Evolutionary conservation across 768 basidiomycete genomes (phyloP), one percentile per base, ranked within the genome.

Genomic region (Gymnopilus junonius): DNA sequence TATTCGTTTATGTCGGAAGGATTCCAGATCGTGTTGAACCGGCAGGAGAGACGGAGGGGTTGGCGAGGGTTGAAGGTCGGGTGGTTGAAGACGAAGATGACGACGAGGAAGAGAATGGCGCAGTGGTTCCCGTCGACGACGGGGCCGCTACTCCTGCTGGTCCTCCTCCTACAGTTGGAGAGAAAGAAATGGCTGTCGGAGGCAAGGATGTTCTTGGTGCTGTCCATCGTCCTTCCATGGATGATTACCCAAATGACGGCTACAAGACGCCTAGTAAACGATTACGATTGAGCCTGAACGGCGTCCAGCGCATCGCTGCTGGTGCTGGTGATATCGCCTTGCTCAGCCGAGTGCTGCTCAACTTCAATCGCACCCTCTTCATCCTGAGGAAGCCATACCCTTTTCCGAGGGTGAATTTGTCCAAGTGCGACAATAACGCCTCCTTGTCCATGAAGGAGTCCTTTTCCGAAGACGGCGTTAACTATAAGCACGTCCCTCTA

Each of bases 11-110:
- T 45, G 10, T 51, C 61, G 10, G 64, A 63, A 17, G 69, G 65
- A 5, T 76, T 71, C 27, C 76, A 75, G 17, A 75, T 84, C 11
- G 69, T 84, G 32, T 65, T 83, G 57, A 82, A 81, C 20, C 75
- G 79, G 40, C 73, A 71, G 23, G 84, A 86, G 62, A 74, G 83
- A 5, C 62, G 58, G 57, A 67, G 50, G n/a, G n/a, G 27, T 42
- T 61, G 43, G 70, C 58, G 31, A 59, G 55, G 23, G n/a, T 58
- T 1, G 62, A 65, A 21, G 63, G 60, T 27, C 62, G 65, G 25
- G 32, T 32, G 10, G 63, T 62, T n/a, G 59, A 58, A 8, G 46
- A 35, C 11, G 58, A 62, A 0, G 51, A 58, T 8, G 54, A 40
- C 8, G 58, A 61, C 0, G 51, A 39, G 4, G 34, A 27, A 3